phyloP scores from a whole-genome alignment of 2,329 filamentous ascomycete species.

The Aotearoamyces nothofagi region DNA sequence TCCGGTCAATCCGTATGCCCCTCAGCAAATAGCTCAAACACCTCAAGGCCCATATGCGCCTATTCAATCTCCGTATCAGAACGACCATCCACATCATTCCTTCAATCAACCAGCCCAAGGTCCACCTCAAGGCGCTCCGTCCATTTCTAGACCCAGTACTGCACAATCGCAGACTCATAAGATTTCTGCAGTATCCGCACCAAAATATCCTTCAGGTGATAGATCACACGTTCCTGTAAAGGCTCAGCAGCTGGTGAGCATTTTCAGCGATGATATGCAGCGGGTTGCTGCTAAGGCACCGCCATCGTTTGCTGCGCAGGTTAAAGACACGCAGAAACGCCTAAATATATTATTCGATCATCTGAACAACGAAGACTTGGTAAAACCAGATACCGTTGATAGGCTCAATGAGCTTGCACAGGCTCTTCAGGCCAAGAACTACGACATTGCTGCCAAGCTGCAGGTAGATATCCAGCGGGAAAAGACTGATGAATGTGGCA shows the following conservation, averaged over 20 bases:
- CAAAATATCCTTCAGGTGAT: constrained; percentile 69
- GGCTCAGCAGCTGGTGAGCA: constrained; percentile 66
- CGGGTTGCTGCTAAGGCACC: constrained; percentile 78
- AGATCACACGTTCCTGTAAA: constrained; percentile 71
- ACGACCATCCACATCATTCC: constrained; percentile 40
- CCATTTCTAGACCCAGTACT: constrained; percentile 23
- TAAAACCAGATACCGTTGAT: constrained; percentile 64
- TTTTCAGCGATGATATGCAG: constrained; percentile 72
- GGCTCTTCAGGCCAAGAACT: constrained; percentile 54
- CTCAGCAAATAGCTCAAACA: constrained; percentile 23
- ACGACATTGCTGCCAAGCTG: constrained; percentile 47
- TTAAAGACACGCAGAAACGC: constrained; percentile 87
- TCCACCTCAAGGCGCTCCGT: constrained; percentile 26
- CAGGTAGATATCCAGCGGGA: constrained; percentile 65
- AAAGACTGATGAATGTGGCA: constrained; percentile 66
- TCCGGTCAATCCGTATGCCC: constrained; percentile 27
- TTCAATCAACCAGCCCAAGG: constrained; percentile 35
- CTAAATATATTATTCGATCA: constrained; percentile 92
- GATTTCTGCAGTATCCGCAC: constrained; percentile 30
- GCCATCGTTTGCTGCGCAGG: constrained; percentile 71
- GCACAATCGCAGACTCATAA: constrained; percentile 27
- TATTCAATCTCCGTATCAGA: constrained; percentile 25
- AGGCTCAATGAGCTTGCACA: constrained; percentile 48
- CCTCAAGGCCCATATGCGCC: constrained; percentile 46
- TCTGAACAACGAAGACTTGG: constrained; percentile 84